Evolutionary conservation across 106 monocot species (phyloP), one percentile per base, ranked within the genome.

Genomic region (Dactylorhiza incarnata): DNA sequence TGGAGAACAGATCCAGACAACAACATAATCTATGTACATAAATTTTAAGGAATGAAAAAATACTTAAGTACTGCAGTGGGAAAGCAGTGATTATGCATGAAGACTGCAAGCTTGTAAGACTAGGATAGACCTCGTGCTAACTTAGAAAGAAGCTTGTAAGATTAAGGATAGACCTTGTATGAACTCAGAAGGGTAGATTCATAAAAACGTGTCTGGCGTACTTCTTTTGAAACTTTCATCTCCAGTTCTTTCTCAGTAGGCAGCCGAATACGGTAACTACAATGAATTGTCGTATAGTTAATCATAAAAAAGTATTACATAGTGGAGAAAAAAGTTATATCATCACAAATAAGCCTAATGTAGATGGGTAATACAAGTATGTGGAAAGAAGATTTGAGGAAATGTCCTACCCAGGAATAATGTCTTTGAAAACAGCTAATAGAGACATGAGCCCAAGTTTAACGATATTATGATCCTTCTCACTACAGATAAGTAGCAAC

Each of bases 391-490:
- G 24, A 8, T 7, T 59, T 43, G 49, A 20, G 49, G 23, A 25
- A 29, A 29, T 45, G 11, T 14, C 23, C 74, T 89, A 99, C 99
- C 99, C 87, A 79, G 99, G 99, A 81, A 99, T 92, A 14, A 99
- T 90, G 52, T 99, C 99, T 77, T 83, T 99, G 75, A 99, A 99
- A 71, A 99, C 94, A 78, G 99, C 91, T 49, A 94, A 65, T 74
- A 90, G 73, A 26, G 99, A 99, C 78, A 90, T 81, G 22, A 94
- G 76, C 23, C 84, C 89, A 54, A 99, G 85, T 63, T 94, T 89
- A 68, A 90, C 82, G 45, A 99, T 74, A 45, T 85, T 85, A 72
- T 80, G 77, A 69, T 99, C 89, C 62, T 83, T 76, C 68, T 99
- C 99, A 65, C 84, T 71, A 74, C 88, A 90, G 49, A 99, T 82